Evolutionary conservation across 768 basidiomycete species (phyloP).

Genomic region (Phlebiopsis flavidoalba): DNA sequence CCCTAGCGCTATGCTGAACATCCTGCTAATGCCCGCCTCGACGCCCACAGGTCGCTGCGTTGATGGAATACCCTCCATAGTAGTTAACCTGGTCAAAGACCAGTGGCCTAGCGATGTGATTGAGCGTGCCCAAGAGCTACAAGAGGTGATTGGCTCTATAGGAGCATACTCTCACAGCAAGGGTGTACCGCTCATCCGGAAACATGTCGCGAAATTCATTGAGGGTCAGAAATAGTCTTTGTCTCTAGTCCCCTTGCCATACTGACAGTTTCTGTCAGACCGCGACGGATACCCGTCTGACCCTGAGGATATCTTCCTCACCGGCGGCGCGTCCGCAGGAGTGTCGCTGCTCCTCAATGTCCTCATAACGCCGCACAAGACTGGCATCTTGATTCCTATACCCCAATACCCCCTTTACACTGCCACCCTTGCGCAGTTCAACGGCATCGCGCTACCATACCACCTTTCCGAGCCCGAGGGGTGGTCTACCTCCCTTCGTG

Average conservation of each 20-base stretch:
- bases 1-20: not conserved
- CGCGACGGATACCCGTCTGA: conserved; percentile 86
- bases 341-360: conserved; percentile 84
- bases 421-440: conserved; percentile 82
- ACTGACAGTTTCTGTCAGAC: conserved; percentile 37
- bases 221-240: conserved; percentile 44
- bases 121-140: conserved; percentile 75
- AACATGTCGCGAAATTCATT: conserved; percentile 87
- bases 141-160: conserved; percentile 81
- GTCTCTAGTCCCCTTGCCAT: not conserved
- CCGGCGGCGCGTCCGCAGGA: conserved; percentile 90
- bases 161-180: conserved; percentile 97
- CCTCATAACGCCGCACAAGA: conserved; percentile 61
- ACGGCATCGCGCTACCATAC: conserved; percentile 82
- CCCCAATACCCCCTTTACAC: conserved; percentile 99
- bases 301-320: conserved; percentile 88
- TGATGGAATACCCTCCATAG: conserved; percentile 89
- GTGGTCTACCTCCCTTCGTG: conserved; percentile 76
- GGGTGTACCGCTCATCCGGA: conserved; percentile 83
- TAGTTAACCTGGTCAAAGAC: conserved; percentile 69
- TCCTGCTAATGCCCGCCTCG: conserved; percentile 5
- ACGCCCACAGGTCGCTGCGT: conserved; percentile 65
- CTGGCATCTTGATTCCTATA: conserved; percentile 90
- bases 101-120: conserved; percentile 86
- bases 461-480: conserved; percentile 76